phyloP scores from a whole-genome alignment of 352 stramenopile species.

The Phytophthora kernoviae region DNA sequence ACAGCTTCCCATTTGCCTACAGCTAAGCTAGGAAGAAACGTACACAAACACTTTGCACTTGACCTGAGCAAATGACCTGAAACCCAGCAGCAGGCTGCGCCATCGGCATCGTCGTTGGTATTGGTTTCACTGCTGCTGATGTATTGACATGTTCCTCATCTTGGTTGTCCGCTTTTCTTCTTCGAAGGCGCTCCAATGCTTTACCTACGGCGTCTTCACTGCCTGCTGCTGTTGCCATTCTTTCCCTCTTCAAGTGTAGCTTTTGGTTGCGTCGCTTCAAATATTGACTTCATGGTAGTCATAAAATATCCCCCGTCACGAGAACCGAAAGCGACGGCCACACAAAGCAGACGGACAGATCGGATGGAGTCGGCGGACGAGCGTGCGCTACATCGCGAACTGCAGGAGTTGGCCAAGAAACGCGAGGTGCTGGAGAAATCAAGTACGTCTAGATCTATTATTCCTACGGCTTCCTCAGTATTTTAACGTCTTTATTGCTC shows the following conservation, averaged over 20 bases:
- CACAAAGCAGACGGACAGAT: conserved; percentile 20
- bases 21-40: conserved; percentile 9
- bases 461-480: not conserved
- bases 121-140: conserved; percentile 1
- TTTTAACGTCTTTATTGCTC: not conserved
- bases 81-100: conserved; percentile 43
- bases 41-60: conserved; percentile 66
- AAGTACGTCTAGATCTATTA: conserved; percentile 24
- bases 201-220: conserved; percentile 26
- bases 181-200: conserved; percentile 25
- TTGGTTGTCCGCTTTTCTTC: conserved; percentile 4
- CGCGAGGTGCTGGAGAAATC: conserved; percentile 45
- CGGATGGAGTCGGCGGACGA: conserved; percentile 48
- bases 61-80: conserved; percentile 63
- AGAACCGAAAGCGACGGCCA: too few species aligned
- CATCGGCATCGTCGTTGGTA: conserved; percentile 8
- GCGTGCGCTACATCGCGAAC: conserved; percentile 55
- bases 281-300: too few species aligned
- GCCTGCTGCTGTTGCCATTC: conserved; percentile 17
- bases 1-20: too few species aligned
- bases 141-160: not conserved
- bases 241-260: conserved; percentile 6
- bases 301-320: too few species aligned
- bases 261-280: conserved; percentile 8
- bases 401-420: conserved; percentile 58